Evolutionary conservation across 2,329 filamentous ascomycete genomes (phyloP).

Genomic region (Beauveria medogensis): DNA sequence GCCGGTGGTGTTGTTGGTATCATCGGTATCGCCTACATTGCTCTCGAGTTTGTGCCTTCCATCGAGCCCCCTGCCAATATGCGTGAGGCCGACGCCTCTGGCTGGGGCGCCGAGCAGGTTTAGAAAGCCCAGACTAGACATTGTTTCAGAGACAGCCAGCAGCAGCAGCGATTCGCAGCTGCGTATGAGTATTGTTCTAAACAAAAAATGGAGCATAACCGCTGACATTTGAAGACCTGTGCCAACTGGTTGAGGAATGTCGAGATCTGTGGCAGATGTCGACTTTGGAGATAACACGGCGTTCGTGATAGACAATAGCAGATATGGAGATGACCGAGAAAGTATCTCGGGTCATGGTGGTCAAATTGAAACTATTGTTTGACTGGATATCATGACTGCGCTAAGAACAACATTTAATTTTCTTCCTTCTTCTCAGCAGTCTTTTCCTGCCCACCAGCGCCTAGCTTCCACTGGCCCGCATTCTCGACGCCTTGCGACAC

Average conservation of each 20-base stretch:
- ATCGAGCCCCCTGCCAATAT: conserved; percentile 77
- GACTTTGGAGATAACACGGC: neutral
- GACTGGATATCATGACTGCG: conserved; percentile 1
- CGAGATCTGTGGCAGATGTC: neutral
- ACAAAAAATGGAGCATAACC: neutral
- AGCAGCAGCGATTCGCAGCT: neutral
- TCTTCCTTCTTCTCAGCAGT: conserved; percentile 13
- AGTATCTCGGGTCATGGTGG: too few species aligned
- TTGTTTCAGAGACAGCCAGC: too few species aligned
- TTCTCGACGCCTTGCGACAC: conserved; percentile 49
- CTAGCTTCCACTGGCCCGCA: conserved; percentile 47
- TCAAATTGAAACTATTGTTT: neutral
- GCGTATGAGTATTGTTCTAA: neutral
- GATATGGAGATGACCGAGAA: neutral
- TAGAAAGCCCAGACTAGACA: conserved; percentile 28
- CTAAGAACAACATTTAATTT: neutral
- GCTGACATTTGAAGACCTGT: neutral
- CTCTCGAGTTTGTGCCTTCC: conserved; percentile 67
- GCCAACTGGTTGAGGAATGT: neutral
- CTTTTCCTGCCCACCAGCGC: conserved; percentile 7
- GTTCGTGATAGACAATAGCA: neutral
- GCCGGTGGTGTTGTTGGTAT: conserved; percentile 71
- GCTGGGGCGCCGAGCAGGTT: conserved; percentile 72
- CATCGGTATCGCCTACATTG: conserved; percentile 69
- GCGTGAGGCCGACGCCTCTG: conserved; percentile 62